A percentile compares a stretch with the other conserved stretches of the same genome.
Conservation (phyloP, 2,329 filamentous ascomycete species). For the Apiospora arundinis region DNA sequence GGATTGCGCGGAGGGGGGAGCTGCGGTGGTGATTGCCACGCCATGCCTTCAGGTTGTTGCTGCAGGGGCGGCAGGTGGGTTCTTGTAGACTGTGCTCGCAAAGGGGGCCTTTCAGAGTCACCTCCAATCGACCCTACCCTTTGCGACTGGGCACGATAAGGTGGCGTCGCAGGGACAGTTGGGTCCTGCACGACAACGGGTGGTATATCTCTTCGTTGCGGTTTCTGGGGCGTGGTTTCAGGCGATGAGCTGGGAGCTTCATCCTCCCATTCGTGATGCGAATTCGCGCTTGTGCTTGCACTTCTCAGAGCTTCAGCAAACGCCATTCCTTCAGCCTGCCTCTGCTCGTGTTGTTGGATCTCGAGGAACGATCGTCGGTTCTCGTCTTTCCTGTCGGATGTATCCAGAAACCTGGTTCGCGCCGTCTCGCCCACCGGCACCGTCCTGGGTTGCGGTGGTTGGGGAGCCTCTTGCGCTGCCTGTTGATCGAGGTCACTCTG, state of each 20-base stretch:
- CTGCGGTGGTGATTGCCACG: slow-evolving; percentile 29
- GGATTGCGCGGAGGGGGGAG: slow-evolving; percentile 28
- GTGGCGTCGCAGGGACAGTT: background rate
- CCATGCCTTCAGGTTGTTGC: background rate
- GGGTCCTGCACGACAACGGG: slow-evolving; percentile 18
- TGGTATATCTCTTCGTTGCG: slow-evolving; percentile 21
- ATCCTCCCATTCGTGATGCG: slow-evolving; percentile 42
- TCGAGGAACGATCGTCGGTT: slow-evolving; percentile 64
- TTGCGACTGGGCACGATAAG: slow-evolving; percentile 24
- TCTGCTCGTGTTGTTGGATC: slow-evolving; percentile 65
- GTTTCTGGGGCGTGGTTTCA: slow-evolving; percentile 31
- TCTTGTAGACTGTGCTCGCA: slow-evolving; percentile 26
- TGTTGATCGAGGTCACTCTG: slow-evolving; percentile 26
- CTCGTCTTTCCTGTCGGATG: slow-evolving; percentile 52
- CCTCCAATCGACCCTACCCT: slow-evolving; percentile 1
- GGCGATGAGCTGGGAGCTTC: slow-evolving; percentile 34
- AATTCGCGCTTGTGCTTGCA: slow-evolving; percentile 35
- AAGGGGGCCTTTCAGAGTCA: slow-evolving; percentile 22
- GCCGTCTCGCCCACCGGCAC: slow-evolving; percentile 41
- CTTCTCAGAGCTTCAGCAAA: slow-evolving; percentile 58
- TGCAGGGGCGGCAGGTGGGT: slow-evolving; percentile 22
- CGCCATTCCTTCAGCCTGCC: slow-evolving; percentile 64
- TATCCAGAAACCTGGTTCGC: slow-evolving; percentile 44
- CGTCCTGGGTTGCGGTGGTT: slow-evolving; percentile 29
- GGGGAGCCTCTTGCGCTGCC: slow-evolving; percentile 6